phyloP scores from a whole-genome alignment of 352 stramenopile species.

The Phytopythium ostracodes region DNA sequence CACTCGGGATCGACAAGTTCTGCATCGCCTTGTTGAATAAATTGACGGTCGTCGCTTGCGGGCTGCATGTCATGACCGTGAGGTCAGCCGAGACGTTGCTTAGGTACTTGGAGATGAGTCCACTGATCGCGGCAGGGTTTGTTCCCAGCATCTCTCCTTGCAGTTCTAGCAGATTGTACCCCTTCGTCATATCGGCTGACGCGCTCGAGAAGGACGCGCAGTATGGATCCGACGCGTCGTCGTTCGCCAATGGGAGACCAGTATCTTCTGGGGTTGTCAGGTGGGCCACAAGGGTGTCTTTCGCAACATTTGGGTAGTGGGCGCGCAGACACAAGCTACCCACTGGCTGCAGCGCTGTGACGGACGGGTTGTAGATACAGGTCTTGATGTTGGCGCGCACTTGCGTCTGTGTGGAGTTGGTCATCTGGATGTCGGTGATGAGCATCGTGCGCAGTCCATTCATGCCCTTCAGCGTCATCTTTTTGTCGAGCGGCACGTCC shows the following conservation, averaged over 20 bases:
- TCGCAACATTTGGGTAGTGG: constrained; percentile 39
- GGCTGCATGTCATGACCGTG: constrained; percentile 55
- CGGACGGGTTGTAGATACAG: constrained; percentile 81
- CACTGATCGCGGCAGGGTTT: constrained; percentile 62
- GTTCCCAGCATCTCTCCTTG: constrained; percentile 58
- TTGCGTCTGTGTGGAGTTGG: constrained; percentile 45
- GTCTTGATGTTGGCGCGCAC: constrained; percentile 71
- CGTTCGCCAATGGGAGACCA: constrained; percentile 35
- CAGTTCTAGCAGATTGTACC: constrained; percentile 73
- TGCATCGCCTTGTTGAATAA: constrained; percentile 75
- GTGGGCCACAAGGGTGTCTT: constrained; percentile 46
- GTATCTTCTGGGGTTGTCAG: constrained; percentile 35
- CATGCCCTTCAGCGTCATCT: constrained; percentile 57
- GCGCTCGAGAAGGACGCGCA: constrained; percentile 30
- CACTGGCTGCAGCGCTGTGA: constrained; percentile 60
- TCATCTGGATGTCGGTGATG: constrained; percentile 61
- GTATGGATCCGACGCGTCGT: constrained; percentile 50
- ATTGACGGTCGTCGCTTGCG: constrained; percentile 54
- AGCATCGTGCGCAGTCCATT: constrained; percentile 56
- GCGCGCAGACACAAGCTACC: constrained; percentile 59
- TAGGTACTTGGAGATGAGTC: constrained; percentile 74
- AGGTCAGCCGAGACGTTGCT: constrained; percentile 51
- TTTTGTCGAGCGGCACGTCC: constrained; percentile 46
- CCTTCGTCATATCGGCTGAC: constrained; percentile 25
- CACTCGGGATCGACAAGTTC: constrained; percentile 58